Percentiles rank a stretch among this genome's conserved stretches.
These are phyloP conservation scores for Penicillium glabrum DNA, from an alignment of 2,329 filamentous ascomycete species.

Conservation along the genomic window DNA sequence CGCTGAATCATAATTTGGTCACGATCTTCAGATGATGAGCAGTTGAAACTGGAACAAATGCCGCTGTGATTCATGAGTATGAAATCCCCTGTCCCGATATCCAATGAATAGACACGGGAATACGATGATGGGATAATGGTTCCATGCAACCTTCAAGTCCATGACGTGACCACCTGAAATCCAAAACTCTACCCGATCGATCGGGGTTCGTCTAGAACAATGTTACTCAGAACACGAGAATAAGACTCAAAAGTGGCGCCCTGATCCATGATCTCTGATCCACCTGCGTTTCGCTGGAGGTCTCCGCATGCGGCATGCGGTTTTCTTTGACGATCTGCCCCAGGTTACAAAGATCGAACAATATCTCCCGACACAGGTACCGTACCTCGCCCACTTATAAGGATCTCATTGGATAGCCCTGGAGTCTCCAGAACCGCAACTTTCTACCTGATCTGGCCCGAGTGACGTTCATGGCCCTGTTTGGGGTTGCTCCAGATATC, in stretches of 20 bases:
- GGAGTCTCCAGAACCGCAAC: too few relatives aligned
- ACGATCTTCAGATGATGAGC: not conserved
- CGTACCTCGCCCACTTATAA: too few relatives aligned
- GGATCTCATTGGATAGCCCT: too few relatives aligned
- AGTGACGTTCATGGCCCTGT: not conserved
- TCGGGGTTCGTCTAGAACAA: not conserved
- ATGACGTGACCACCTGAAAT: conserved; percentile 14
- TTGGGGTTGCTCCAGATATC: not conserved
- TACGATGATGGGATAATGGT: not conserved
- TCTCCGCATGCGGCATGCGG: too few relatives aligned
- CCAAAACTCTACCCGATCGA: not conserved
- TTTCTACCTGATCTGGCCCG: too few relatives aligned
- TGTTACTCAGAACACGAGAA: not conserved
- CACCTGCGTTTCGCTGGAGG: not conserved
- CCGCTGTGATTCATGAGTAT: conserved; percentile 1
- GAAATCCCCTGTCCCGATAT: not conserved
- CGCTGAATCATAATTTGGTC: not conserved
- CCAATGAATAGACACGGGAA: not conserved
- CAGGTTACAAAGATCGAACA: too few relatives aligned
- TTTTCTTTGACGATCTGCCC: too few relatives aligned
- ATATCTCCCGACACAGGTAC: too few relatives aligned
- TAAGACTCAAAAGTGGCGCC: not conserved
- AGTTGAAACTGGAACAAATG: not conserved
- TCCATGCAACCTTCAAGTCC: conserved; percentile 8
- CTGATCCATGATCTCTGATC: not conserved